phyloP scores from a whole-genome alignment of 768 basidiomycete genomes.

The Calocybe cyanea region DNA sequence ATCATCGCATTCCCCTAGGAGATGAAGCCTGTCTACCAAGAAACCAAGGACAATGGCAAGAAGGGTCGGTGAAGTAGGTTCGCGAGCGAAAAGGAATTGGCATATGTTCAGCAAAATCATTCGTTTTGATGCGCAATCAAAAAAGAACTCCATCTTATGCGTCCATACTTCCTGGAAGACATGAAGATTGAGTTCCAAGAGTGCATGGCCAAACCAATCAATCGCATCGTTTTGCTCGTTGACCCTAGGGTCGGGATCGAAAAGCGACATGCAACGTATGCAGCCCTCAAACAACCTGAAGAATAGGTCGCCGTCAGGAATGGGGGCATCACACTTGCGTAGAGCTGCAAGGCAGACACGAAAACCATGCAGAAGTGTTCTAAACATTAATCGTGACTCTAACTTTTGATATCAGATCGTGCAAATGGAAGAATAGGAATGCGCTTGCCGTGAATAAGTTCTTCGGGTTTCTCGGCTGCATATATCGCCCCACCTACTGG shows the following conservation, averaged over 20 bases:
- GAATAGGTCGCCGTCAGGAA: conserved; percentile 83
- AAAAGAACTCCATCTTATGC: conserved; percentile 87
- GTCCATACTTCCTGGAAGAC: conserved; percentile 98
- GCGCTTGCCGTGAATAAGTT: conserved; percentile 65
- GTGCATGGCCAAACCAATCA: conserved; percentile 77
- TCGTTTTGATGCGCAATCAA: conserved; percentile 73
- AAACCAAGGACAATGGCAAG: conserved; percentile 87
- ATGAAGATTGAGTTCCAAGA: conserved; percentile 82
- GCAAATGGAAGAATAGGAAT: neutral
- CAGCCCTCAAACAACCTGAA: conserved; percentile 84
- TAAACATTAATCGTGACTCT: conserved; percentile 87
- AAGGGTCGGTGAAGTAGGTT: conserved; percentile 72
- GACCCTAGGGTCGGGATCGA: conserved; percentile 66
- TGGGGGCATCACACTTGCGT: conserved; percentile 73
- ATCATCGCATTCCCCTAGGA: conserved; percentile 84
- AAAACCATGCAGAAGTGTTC: conserved; percentile 85
- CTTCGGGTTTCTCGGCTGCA: conserved; percentile 79
- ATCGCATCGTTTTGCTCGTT: conserved; percentile 68
- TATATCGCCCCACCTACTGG: conserved; percentile 78
- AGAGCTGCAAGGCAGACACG: conserved; percentile 73
- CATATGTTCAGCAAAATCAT: conserved; percentile 80
- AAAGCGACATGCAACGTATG: conserved; percentile 80
- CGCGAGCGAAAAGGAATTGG: conserved; percentile 77
- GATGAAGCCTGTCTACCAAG: conserved; percentile 75
- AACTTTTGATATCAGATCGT: conserved; percentile 10